Percentiles rank a stretch among this genome's conserved stretches.
Evolutionary conservation across 495 filamentous ascomycete genomes (phyloP).

Genomic region (Xylaria acuta): DNA sequence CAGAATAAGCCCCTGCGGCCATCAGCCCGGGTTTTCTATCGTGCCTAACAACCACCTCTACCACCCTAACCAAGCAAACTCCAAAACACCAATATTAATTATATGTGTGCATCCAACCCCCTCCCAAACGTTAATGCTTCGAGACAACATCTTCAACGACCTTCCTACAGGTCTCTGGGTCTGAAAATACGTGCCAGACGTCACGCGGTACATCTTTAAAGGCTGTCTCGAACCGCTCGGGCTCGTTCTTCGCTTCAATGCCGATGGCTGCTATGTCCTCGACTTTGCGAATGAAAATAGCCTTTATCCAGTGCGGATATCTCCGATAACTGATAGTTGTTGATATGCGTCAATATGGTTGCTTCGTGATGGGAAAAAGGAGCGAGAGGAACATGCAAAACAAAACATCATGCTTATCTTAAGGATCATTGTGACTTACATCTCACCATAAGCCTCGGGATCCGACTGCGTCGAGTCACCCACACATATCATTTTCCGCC

Average conservation of each 20-base stretch:
- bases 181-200: slow-evolving; percentile 81
- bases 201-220: slow-evolving; percentile 75
- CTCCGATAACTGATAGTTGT: slow-evolving; percentile 46
- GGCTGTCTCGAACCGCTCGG: slow-evolving; percentile 78
- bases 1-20: not conserved
- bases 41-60: not conserved
- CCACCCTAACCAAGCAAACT: not conserved
- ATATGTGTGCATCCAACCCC: not conserved
- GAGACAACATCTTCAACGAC: slow-evolving; percentile 47
- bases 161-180: slow-evolving; percentile 66
- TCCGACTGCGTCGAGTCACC: slow-evolving; percentile 93
- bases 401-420: not conserved
- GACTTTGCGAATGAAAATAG: slow-evolving; percentile 85
- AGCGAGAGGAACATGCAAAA: not conserved
- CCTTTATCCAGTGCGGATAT: slow-evolving; percentile 74
- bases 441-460: slow-evolving; percentile 86
- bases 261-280: slow-evolving; percentile 74
- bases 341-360: slow-evolving; percentile 20
- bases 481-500: slow-evolving; percentile 78
- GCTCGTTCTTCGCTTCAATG: slow-evolving; percentile 71
- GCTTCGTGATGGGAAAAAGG: not conserved
- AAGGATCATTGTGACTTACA: slow-evolving; percentile 50
- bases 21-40: not conserved
- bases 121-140: slow-evolving; percentile 9
- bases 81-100: not conserved